These are phyloP conservation scores for Thielaviopsis cerberus DNA, from an alignment of 2,329 filamentous ascomycete genomes.

Conservation along the genomic window DNA sequence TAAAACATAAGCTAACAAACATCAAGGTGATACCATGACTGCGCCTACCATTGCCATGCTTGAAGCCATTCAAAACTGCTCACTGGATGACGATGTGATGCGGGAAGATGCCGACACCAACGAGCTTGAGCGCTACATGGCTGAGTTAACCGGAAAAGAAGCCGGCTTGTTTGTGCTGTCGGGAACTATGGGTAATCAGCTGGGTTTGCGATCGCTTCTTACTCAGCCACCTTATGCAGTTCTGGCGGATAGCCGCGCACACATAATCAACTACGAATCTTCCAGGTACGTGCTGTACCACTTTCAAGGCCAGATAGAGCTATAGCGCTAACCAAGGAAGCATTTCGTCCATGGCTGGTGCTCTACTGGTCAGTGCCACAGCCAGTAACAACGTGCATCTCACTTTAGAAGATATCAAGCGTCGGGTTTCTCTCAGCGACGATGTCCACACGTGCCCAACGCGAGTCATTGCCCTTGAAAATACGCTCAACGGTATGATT, in stretches of 20 bases:
- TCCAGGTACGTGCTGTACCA: conserved; percentile 30
- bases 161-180: conserved; percentile 65
- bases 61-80: conserved; percentile 52
- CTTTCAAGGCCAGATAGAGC: neutral
- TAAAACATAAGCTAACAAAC: neutral
- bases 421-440: conserved; percentile 43
- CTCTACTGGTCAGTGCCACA: conserved; percentile 45
- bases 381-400: conserved; percentile 56
- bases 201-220: conserved; percentile 61
- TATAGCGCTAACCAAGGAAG: too few relatives aligned
- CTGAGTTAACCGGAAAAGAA: conserved; percentile 55
- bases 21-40: conserved; percentile 38
- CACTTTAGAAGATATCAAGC: conserved; percentile 57
- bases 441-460: conserved; percentile 68
- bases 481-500: conserved; percentile 63
- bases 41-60: conserved; percentile 70
- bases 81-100: conserved; percentile 70
- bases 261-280: conserved; percentile 53
- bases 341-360: conserved; percentile 52
- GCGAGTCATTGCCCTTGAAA: conserved; percentile 65
- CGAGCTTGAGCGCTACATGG: conserved; percentile 55
- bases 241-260: conserved; percentile 59
- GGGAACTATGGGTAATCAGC: conserved; percentile 87
- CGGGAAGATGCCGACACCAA: conserved; percentile 63
- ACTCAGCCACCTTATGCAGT: conserved; percentile 63